Evolutionary conservation across 768 basidiomycete species (phyloP), one percentile per base, ranked within the genome.

Genomic region (Tephrocybe sp.): DNA sequence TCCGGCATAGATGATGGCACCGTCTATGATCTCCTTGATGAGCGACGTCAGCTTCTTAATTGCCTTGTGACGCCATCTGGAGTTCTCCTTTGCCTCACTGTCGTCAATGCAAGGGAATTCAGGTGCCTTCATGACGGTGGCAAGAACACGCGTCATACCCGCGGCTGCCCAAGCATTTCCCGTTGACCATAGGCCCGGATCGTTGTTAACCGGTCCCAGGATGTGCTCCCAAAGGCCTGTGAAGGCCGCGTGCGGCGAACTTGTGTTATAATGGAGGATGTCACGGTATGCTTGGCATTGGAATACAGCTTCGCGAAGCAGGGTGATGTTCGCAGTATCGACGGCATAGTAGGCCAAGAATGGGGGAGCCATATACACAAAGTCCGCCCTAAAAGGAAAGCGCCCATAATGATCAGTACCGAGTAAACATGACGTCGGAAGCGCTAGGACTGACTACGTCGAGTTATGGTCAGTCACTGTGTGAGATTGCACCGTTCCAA

Each of bases 81-180:
- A 2, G 21, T 38, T 28, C 2, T 34, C 28, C 19, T 31, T 21
- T 8, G 43, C 42, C 22, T 49, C 39, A 1, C 1, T 38, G 8
- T 12, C 39, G 15, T 26, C 28, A 2, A 4, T 27, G 22, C 7
- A 3, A 2, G 25, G 12, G 18, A 51, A 32, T 19, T 44, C 31
- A 9, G 61, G 58, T 1, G 78, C 74, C 22, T 71, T 67, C 19
- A 65, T 58, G 28, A 84, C 69, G 0, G 79, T 84, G 8, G 73
- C 72, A 5, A 78, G 61, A 4, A 89, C 82, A 5, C 86, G 75
- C 22, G 81, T 64, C 74, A 84, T 83, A 1, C 87, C 87, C 1
- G 78, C 79, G 1, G 84, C 84, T 0, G 85, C 86, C 88, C 88
- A 89, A 0, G 71, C 85, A 54, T 89, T 89, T 2, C 82, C 81